Conservation (phyloP, 768 basidiomycete genomes). For the Phlebiopsis flavidoalba region DNA sequence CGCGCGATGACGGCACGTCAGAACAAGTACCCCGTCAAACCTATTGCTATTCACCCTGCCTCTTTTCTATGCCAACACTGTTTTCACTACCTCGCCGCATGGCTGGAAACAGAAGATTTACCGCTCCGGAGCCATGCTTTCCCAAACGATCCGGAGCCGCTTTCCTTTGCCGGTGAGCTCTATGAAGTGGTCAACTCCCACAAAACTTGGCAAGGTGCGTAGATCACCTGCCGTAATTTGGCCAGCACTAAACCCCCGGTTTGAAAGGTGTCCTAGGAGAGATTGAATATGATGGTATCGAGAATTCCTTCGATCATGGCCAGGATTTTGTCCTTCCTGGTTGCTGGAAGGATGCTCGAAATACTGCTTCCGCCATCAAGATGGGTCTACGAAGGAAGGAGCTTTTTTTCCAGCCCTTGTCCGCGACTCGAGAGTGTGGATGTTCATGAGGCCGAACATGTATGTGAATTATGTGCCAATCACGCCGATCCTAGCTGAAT, state of each 20-base stretch:
- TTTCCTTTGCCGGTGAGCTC: neutral
- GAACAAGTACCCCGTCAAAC: no score
- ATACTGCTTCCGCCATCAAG: neutral
- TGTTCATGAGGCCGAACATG: neutral
- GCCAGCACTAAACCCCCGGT: neutral
- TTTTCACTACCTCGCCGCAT: neutral
- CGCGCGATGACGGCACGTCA: no score
- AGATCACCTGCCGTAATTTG: neutral
- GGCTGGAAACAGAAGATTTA: neutral
- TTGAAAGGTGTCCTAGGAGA: neutral
- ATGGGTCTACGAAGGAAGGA: no score
- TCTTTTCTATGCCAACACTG: slow-evolving; percentile 1
- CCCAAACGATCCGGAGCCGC: neutral
- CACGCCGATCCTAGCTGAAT: neutral
- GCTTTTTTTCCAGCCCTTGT: neutral
- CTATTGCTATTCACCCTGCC: neutral
- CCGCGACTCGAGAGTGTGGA: neutral
- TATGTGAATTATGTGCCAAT: neutral
- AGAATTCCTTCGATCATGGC: neutral
- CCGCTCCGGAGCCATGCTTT: neutral
- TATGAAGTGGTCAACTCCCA: neutral
- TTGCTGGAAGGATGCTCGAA: neutral
- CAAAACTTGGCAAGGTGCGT: neutral
- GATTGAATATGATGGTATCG: neutral
- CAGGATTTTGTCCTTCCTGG: neutral